Percentiles rank a stretch among this genome's conserved stretches.
Conservation (phyloP, 2,329 filamentous ascomycete species). For the Neofusicoccum sp. region DNA sequence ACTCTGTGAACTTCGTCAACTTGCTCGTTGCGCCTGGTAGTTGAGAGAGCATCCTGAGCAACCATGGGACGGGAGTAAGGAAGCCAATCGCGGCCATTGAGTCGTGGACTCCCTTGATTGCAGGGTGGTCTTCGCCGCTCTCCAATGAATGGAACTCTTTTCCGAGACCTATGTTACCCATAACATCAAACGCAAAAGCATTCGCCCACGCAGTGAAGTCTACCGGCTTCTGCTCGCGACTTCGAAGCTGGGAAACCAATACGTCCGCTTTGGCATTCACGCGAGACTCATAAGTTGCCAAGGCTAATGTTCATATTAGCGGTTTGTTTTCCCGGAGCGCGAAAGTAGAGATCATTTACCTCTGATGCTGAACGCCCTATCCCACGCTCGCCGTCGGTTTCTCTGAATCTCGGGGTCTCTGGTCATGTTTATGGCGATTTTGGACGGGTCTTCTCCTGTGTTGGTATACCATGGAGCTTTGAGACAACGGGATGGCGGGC, state of each 20-base stretch:
- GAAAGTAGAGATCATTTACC: too few species aligned
- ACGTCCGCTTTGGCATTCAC: conserved; percentile 30
- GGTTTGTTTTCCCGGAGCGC: too few species aligned
- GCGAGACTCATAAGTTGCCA: conserved; percentile 32
- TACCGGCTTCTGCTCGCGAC: conserved; percentile 23
- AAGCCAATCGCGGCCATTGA: conserved; percentile 36
- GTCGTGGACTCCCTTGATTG: conserved; percentile 36
- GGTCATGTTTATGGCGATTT: conserved; percentile 27
- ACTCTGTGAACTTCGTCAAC: conserved; percentile 31
- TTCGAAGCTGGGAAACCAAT: conserved; percentile 29
- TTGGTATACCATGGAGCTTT: conserved; percentile 19
- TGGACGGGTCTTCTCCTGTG: conserved; percentile 22
- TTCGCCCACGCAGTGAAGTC: conserved; percentile 35
- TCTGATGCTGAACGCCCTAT: conserved; percentile 32
- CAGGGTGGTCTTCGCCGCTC: conserved; percentile 27
- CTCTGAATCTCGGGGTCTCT: conserved; percentile 31
- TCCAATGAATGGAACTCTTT: conserved; percentile 41
- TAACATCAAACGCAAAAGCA: conserved; percentile 50
- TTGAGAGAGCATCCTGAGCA: conserved; percentile 30
- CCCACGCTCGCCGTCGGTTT: conserved; percentile 32
- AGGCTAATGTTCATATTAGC: conserved; percentile 13
- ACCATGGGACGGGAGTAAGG: conserved; percentile 37
- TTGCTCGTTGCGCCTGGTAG: conserved; percentile 31
- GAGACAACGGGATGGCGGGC: conserved; percentile 39
- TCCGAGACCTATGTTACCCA: conserved; percentile 47